Conservation (phyloP, 2,329 filamentous ascomycete genomes). For the Aspergillus costaricaensis region DNA sequence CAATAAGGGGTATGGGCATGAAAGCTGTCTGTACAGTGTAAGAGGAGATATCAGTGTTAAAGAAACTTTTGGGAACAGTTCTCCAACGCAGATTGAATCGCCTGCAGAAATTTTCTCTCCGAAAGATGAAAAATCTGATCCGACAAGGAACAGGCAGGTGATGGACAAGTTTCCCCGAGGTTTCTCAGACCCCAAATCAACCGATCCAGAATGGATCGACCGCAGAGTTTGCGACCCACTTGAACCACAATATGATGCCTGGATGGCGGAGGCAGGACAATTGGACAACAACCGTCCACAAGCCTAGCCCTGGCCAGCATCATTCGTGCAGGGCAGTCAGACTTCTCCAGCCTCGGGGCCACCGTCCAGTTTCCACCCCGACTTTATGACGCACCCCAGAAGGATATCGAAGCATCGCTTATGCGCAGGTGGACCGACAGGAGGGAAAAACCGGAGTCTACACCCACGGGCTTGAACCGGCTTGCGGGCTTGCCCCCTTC, state of each 20-base stretch:
- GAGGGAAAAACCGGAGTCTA: background rate
- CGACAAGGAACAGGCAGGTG: background rate
- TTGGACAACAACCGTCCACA: background rate
- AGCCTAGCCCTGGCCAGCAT: slow-evolving; percentile 2
- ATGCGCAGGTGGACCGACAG: slow-evolving; percentile 6
- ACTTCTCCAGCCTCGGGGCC: background rate
- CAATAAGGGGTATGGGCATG: background rate
- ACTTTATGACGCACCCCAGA: slow-evolving; percentile 12
- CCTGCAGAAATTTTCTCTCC: background rate
- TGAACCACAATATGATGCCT: background rate
- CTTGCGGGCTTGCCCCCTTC: slow-evolving; percentile 4
- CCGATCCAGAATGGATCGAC: slow-evolving; percentile 1
- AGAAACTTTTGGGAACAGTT: background rate
- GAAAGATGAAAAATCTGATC: background rate
- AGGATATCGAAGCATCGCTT: background rate
- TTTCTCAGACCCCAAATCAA: slow-evolving; percentile 4
- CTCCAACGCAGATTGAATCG: background rate
- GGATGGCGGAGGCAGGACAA: background rate
- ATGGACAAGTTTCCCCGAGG: slow-evolving; percentile 4
- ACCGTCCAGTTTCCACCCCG: slow-evolving; percentile 5
- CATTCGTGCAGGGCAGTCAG: slow-evolving; percentile 3
- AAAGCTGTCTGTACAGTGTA: background rate
- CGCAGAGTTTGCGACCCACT: slow-evolving; percentile 4
- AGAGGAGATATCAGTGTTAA: background rate
- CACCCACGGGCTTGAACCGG: background rate